Base-by-base conservation (phyloP, 306 rosid genomes). In the Rosa rugosa region DNA sequence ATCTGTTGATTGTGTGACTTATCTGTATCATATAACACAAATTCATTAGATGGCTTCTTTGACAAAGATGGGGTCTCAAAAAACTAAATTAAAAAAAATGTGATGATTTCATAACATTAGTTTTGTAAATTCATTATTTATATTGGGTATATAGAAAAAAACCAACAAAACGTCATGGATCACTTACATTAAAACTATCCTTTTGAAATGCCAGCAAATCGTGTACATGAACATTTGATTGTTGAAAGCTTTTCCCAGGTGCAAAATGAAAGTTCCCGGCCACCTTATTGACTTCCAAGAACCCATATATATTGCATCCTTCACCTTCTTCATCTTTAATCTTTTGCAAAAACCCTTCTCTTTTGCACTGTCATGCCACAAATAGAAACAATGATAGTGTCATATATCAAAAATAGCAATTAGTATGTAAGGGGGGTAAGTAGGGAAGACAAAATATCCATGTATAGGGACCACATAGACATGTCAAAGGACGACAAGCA, bases 231-330 rank as follows among this genome's bases (percentile, higher is more conserved):
- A 89, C 94, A 71, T 91, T 93, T 69, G 98, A 90, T 84, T 96
- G 98, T 80, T 96, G 98, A 84, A 96, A 96, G 83, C 99, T 96
- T 89, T 96, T 96, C 80, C 98, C 99, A 72, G 96, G 97, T 71
- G 98, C 98, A 88, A 96, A 93, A 83, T 96, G 99, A 75, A 96
- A 96, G 87, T 93, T 96, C 73, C 99, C 98, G 8, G 98, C 99
- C 59, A 96, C 98, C 86, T 96, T 96, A 82, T 96, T 96, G 74
- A 95, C 97, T 87, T 95, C 97, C 86, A 95, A 83, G 84, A 91
- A 93, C 16, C 99, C 99, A 86, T 95, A 93, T 10, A 93, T 83
- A 84, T 95, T 96, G 81, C 98, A 96, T 25, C 98, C 99, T 89
- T 96, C 99, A 40, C 99, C 97, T 8, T 91, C 98, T 86, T 96